Conservation (phyloP, 1,139 yeast genomes). For the Nakaseomyces delphensis region DNA sequence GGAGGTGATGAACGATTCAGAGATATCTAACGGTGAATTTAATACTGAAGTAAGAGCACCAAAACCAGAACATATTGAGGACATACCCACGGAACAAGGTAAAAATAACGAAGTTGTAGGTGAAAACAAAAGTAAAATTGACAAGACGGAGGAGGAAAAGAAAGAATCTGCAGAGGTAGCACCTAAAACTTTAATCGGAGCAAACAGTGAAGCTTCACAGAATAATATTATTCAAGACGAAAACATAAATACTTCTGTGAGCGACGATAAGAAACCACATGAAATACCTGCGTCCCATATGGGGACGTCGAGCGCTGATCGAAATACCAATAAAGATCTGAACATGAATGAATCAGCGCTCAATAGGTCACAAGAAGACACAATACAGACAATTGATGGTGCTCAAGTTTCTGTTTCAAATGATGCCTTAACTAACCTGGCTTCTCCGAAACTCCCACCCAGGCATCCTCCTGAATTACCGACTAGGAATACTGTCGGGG, state of each 20-base stretch:
- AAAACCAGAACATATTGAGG: too few relatives aligned
- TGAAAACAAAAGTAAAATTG: too few relatives aligned
- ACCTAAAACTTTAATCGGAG: too few relatives aligned
- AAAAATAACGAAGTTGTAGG: too few relatives aligned
- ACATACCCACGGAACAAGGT: too few relatives aligned
- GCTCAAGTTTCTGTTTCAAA: neutral
- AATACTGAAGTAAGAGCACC: too few relatives aligned
- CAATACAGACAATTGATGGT: neutral
- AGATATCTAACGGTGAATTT: too few relatives aligned
- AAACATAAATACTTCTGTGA: too few relatives aligned
- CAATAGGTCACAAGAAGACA: neutral
- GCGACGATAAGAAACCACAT: neutral
- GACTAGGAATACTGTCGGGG: neutral
- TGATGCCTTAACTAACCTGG: neutral
- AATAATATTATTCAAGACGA: too few relatives aligned
- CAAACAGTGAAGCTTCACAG: too few relatives aligned
- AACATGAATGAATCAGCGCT: neutral
- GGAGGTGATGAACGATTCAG: too few relatives aligned
- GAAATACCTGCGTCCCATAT: neutral
- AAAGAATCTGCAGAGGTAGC: neutral
- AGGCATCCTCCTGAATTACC: constrained; percentile 5
- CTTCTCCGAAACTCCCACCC: constrained; percentile 17
- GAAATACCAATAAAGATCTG: neutral
- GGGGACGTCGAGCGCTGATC: neutral
- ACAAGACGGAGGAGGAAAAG: neutral